phyloP scores from a whole-genome alignment of 495 filamentous ascomycete species.

The Penicillium parvum region DNA sequence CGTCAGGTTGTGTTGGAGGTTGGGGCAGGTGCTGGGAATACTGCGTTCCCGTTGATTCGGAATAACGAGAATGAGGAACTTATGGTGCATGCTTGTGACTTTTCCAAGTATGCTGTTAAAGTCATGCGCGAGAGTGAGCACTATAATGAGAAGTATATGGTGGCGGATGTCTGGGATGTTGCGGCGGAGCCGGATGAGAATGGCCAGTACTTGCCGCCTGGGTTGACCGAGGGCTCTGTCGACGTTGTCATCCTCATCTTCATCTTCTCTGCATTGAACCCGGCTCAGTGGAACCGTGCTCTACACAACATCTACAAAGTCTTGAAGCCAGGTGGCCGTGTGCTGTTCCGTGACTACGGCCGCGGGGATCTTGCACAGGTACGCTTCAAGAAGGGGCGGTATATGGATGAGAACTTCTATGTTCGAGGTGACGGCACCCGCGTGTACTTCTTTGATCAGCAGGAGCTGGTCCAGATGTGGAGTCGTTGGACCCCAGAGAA shows the following conservation, averaged over 20 bases:
- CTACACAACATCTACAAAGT: constrained; percentile 75
- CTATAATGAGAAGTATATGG: constrained; percentile 61
- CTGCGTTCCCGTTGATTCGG: constrained; percentile 80
- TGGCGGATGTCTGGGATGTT: constrained; percentile 91
- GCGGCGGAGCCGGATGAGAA: constrained; percentile 47
- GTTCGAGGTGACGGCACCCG: constrained; percentile 91
- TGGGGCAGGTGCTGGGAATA: constrained; percentile 94
- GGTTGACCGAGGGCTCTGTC: constrained; percentile 67
- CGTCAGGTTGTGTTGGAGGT: constrained; percentile 73
- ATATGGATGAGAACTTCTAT: constrained; percentile 94
- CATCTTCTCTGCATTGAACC: constrained; percentile 89
- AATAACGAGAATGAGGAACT: constrained; percentile 76
- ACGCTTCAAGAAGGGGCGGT: constrained; percentile 88
- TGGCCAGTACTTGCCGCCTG: constrained; percentile 58
- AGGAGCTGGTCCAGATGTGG: constrained; percentile 80
- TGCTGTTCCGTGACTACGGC: constrained; percentile 94
- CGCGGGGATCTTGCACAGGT: constrained; percentile 94
- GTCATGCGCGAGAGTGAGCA: constrained; percentile 72
- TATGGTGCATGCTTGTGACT: constrained; percentile 87
- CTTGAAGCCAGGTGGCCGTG: constrained; percentile 82
- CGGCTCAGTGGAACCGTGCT: constrained; percentile 77
- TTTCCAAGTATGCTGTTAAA: constrained; percentile 84
- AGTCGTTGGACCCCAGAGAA: constrained; percentile 44
- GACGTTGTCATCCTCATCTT: constrained; percentile 94
- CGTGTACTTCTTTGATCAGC: constrained; percentile 93